Conservation (phyloP, 441 rosid genomes). For the Kokia cookei region DNA sequence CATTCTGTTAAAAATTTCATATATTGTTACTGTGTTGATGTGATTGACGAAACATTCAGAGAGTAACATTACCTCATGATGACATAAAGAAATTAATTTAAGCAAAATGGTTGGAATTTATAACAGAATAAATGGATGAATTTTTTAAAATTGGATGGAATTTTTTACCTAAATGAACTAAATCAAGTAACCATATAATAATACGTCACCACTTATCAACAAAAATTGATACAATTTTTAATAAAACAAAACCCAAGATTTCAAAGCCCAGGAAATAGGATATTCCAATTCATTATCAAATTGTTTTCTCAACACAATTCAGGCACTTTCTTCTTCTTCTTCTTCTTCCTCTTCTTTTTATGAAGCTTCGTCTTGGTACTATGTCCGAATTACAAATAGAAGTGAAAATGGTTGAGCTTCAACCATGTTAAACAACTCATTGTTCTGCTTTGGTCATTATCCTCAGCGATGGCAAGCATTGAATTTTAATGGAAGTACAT, state of each 20-base stretch:
- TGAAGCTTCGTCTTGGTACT: neutral
- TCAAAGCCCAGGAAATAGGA: no score
- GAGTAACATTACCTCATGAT: rapidly evolving
- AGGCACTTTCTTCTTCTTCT: neutral
- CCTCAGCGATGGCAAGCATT: neutral
- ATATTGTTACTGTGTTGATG: no score
- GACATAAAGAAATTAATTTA: no score
- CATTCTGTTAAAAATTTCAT: no score
- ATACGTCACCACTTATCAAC: no score
- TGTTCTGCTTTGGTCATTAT: neutral
- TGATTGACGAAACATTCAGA: rapidly evolving
- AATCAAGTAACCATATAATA: no score
- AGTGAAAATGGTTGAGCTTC: neutral
- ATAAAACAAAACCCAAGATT: no score
- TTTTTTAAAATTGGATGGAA: no score
- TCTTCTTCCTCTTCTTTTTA: neutral
- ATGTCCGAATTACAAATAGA: neutral
- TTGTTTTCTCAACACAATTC: neutral
- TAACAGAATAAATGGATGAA: no score
- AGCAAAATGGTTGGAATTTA: no score
- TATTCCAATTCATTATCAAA: neutral
- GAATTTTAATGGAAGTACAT: neutral
- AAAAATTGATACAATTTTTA: no score
- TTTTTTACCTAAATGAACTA: no score
- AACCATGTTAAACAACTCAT: neutral